Evolutionary conservation across 2,329 filamentous ascomycete species (phyloP).

Genomic region (Tolypocladium pustulatum): DNA sequence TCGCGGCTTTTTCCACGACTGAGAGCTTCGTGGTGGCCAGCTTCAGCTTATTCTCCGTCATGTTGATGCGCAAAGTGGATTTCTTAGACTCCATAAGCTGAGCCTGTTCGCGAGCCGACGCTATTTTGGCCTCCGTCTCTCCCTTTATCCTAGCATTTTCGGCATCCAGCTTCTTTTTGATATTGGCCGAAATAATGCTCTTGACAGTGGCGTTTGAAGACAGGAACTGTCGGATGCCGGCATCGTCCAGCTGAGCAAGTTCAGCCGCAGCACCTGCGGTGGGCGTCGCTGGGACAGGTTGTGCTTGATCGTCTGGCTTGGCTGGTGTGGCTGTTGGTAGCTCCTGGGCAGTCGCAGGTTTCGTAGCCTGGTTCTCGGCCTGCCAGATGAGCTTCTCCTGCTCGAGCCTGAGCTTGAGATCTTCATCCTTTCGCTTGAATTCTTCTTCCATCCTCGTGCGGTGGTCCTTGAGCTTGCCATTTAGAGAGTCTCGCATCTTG

Average conservation of each 20-base stretch:
- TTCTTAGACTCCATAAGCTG: conserved; percentile 68
- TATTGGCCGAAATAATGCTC: conserved; percentile 47
- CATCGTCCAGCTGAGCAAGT: conserved; percentile 40
- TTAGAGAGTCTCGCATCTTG: conserved; percentile 57
- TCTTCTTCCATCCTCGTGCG: conserved; percentile 40
- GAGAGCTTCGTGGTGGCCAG: conserved; percentile 60
- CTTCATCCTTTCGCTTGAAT: conserved; percentile 42
- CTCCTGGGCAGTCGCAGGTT: conserved; percentile 11
- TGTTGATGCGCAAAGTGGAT: conserved; percentile 62
- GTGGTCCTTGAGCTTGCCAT: conserved; percentile 61
- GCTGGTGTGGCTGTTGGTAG: conserved; percentile 25
- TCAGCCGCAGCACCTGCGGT: conserved; percentile 28
- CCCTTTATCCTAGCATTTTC: conserved; percentile 51
- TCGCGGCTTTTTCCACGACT: conserved; percentile 70
- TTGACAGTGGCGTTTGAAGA: conserved; percentile 46
- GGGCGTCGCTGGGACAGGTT: conserved; percentile 20
- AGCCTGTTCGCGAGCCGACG: conserved; percentile 48
- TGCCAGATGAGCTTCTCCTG: conserved; percentile 54
- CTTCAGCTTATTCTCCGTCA: conserved; percentile 61
- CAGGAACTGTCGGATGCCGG: conserved; percentile 46
- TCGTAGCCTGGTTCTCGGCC: conserved; percentile 33
- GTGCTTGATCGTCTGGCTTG: conserved; percentile 14
- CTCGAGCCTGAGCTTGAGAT: conserved; percentile 45
- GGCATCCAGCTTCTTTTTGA: conserved; percentile 59
- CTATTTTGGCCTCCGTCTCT: conserved; percentile 44